Evolutionary conservation across 1,284 basidiomycete genomes (phyloP), one percentile per base, ranked within the genome.

Genomic region (Trichosporon faecale): DNA sequence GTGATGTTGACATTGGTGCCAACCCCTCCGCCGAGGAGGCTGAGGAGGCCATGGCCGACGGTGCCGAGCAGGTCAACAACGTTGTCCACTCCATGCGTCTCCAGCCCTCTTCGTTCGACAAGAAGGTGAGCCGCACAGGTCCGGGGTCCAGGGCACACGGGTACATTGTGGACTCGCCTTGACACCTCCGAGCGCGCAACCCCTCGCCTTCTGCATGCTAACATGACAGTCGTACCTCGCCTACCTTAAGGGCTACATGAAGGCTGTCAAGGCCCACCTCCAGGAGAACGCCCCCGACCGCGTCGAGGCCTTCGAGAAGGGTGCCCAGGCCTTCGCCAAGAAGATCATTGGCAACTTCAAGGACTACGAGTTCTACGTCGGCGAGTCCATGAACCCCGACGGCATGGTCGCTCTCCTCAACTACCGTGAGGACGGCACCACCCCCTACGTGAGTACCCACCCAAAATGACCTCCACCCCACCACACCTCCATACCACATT

Each of bases 161-260:
- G 5, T 33, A n/a, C n/a, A n/a, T n/a, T n/a, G n/a, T n/a, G n/a
- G n/a, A n/a, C n/a, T n/a, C n/a, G n/a, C n/a, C n/a, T n/a, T n/a
- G n/a, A n/a, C n/a, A n/a, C n/a, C n/a, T n/a, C n/a, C n/a, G n/a
- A n/a, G n/a, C n/a, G n/a, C n/a, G n/a, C n/a, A n/a, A n/a, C n/a
- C n/a, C n/a, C n/a, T n/a, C n/a, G n/a, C n/a, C 40, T 6, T 18
- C n/a, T 29, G 14, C 12, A 14, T 16, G 55, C 57, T 61, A 23
- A 61, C 63, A 14, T 16, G 25, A 1, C 67, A 83, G 86, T 84
- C 85, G 49, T 99, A 89, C 86, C 85, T 95, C 64, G 84, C 87
- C 57, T 91, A 96, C 85, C 89, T 99, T 80, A 99, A 98, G 88
- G 93, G 81, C 66, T 94, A 94, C 86, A 93, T 94, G 92, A 94